Evolutionary conservation across 371 early-diverging fungal genomes (phyloP), one percentile per base, ranked within the genome.

Genomic region (Entomophthora muscae): DNA sequence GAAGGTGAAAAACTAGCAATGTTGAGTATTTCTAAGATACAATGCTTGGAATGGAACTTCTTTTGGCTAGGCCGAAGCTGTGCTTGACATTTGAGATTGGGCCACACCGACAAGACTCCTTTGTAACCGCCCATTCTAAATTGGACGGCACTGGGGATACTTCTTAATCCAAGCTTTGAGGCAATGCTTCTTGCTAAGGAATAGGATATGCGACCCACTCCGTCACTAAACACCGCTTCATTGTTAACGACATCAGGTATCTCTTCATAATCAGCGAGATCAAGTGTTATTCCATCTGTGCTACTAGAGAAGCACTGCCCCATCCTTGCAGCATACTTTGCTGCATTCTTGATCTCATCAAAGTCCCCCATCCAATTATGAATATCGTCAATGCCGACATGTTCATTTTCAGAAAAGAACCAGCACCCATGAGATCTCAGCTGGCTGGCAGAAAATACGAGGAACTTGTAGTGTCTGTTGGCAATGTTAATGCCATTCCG

Each of bases 111-210:
- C 58, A 66, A 27, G 32, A 64, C 64, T 23, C 90, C 90, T 71
- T 91, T 91, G 27, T 82, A 82, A 3, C 90, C 90, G 17, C 79
- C 89, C 5, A 85, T 66, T 30, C 91, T 79, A 52, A 90, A 84
- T 69, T 91, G 92, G 33, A 87, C 81, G 0, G 90, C 90, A 32
- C 78, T 74, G 0, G 90, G 90, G 0, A 22, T 33, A 42, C 61
- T 55, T 28, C 66, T 68, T 32, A 86, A 72, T 30, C 77, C 75
- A 64, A 87, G 63, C 13, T 66, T 68, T 0, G 68, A 53, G 0
- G 79, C 75, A 3, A 85, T 76, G 24, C 75, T 67, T 59, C 67
- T 61, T 0, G 84, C 83, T 22, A 83, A 63, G 1, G 26, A 65
- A 13, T 61, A 63, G 0, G 83, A 78, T 13, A 93, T 82, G 31